phyloP scores from a whole-genome alignment of 164 flowering plant genomes.

The Vitis rupestris region DNA sequence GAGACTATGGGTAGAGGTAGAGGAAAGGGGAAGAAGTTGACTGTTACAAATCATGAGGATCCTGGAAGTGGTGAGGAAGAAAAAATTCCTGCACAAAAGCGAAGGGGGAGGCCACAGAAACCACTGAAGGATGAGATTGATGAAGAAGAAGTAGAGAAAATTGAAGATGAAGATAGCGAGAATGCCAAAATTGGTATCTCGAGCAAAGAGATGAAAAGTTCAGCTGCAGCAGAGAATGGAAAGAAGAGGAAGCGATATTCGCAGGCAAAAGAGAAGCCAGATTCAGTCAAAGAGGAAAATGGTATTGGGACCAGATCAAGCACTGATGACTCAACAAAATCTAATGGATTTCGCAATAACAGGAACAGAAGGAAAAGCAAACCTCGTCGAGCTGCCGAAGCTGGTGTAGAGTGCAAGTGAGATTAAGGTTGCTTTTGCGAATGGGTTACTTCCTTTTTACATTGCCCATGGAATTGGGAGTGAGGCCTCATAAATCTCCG shows the following conservation, averaged over 20 bases:
- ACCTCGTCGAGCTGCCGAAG: slow-evolving; percentile 64
- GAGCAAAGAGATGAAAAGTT: slow-evolving; percentile 25
- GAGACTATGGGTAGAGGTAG: slow-evolving; percentile 57
- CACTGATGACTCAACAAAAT: slow-evolving; percentile 30
- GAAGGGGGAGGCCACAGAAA: slow-evolving; percentile 54
- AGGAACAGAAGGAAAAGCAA: slow-evolving; percentile 58
- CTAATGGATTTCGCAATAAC: slow-evolving; percentile 45
- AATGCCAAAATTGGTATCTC: slow-evolving; percentile 14
- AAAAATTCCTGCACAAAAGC: slow-evolving; percentile 41
- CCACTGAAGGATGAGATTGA: slow-evolving; percentile 37
- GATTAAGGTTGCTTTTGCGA: slow-evolving; percentile 2
- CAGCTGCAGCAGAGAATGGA: slow-evolving; percentile 31
- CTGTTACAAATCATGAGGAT: slow-evolving; percentile 37
- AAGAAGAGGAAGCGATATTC: slow-evolving; percentile 38
- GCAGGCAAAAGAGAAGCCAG: slow-evolving; percentile 31
- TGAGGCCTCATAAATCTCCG: slow-evolving; percentile 24
- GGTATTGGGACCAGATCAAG: slow-evolving; percentile 32
- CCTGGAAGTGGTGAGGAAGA: slow-evolving; percentile 59
- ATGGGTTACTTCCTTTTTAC: slow-evolving; percentile 8
- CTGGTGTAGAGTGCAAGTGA: slow-evolving; percentile 65
- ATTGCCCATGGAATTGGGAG: slow-evolving; percentile 10
- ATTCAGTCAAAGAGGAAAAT: slow-evolving; percentile 37
- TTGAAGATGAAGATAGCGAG: slow-evolving; percentile 33
- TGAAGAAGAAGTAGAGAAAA: slow-evolving; percentile 30
- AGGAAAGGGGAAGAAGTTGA: slow-evolving; percentile 58